Evolutionary conservation across 352 stramenopile species (phyloP).

Genomic region (Pythium brachiatum): DNA sequence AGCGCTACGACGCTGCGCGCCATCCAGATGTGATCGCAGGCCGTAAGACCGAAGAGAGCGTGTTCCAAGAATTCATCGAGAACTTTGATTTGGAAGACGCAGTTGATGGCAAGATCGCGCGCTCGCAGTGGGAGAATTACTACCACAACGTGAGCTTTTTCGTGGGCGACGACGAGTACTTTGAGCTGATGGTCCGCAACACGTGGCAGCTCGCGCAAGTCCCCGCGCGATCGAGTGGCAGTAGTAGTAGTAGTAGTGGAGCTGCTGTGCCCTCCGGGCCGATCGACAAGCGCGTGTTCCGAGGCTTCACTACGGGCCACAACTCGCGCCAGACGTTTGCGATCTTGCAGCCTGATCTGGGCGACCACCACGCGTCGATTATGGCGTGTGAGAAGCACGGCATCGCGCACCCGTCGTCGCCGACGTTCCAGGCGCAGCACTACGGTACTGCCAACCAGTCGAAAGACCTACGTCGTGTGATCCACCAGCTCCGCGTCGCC

Average conservation of each 20-base stretch:
- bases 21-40: conserved; percentile 77
- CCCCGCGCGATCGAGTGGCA: background rate
- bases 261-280: background rate
- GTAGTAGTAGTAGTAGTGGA: background rate
- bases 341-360: conserved; percentile 61
- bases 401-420: conserved; percentile 7
- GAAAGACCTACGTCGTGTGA: conserved; percentile 60
- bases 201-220: conserved; percentile 56
- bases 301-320: conserved; percentile 38
- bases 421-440: conserved; percentile 5
- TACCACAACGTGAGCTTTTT: conserved; percentile 89
- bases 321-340: conserved; percentile 55
- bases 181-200: conserved; percentile 88
- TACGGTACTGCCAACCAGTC: conserved; percentile 36
- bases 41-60: conserved; percentile 46
- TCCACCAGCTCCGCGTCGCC: conserved; percentile 43
- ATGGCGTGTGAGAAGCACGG: conserved; percentile 26
- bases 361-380: conserved; percentile 32
- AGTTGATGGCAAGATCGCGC: conserved; percentile 34
- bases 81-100: conserved; percentile 64
- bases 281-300: conserved; percentile 23
- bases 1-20: conserved; percentile 58
- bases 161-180: conserved; percentile 88
- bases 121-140: conserved; percentile 70
- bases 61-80: conserved; percentile 77